phyloP scores from a whole-genome alignment of 148 eudicot species.

The Spergularia bocconei region DNA sequence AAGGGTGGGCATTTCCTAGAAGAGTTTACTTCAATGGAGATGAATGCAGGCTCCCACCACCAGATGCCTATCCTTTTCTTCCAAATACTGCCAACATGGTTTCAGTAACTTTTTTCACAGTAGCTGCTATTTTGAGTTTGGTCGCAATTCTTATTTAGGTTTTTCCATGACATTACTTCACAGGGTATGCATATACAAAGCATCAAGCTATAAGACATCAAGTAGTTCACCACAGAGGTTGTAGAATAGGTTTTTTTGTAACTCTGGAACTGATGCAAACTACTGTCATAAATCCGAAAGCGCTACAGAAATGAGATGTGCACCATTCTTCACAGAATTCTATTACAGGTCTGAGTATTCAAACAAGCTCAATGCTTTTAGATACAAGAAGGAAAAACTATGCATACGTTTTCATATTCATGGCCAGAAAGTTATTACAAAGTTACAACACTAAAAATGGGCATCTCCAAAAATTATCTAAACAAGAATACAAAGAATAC shows the following conservation, averaged over 20 bases:
- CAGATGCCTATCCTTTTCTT: constrained; percentile 66
- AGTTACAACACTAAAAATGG: constrained; percentile 15
- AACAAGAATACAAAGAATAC: constrained; percentile 22
- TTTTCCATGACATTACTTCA: neutral
- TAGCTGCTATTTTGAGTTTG: constrained; percentile 23
- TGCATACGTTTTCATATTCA: constrained; percentile 17
- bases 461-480: constrained; percentile 11
- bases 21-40: constrained; percentile 83
- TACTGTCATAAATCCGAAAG: constrained; percentile 14
- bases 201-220: constrained; percentile 1
- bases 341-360: neutral
- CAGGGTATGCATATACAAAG: neutral
- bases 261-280: neutral
- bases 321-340: neutral
- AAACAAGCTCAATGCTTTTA: constrained; percentile 6
- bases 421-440: constrained; percentile 19
- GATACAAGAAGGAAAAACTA: constrained; percentile 18
- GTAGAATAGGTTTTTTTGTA: neutral
- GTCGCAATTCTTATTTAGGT: constrained; percentile 27
- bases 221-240: constrained; percentile 11
- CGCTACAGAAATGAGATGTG: constrained; percentile 1
- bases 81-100: constrained; percentile 45
- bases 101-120: constrained; percentile 18
- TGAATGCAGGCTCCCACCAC: constrained; percentile 79
- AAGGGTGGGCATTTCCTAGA: constrained; percentile 87